phyloP scores from a whole-genome alignment of 768 basidiomycete species.

The Pluteus cervinus region DNA sequence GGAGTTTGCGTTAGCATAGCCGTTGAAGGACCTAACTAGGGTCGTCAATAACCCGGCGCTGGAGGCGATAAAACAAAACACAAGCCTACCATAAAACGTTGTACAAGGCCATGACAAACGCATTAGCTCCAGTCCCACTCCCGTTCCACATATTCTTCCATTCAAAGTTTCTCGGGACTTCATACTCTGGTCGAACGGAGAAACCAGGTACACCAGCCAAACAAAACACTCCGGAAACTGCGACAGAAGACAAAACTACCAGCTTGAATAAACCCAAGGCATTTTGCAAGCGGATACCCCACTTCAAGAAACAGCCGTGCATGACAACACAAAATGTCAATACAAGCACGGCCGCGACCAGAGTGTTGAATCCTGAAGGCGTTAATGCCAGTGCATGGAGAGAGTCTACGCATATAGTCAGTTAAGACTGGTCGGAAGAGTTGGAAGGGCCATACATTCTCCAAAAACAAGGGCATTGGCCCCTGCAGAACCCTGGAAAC shows the following conservation, averaged over 20 bases:
- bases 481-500: slow-evolving; percentile 53
- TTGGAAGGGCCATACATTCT: slow-evolving; percentile 46
- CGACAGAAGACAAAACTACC: slow-evolving; percentile 44
- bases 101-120: slow-evolving; percentile 59
- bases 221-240: slow-evolving; percentile 47
- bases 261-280: slow-evolving; percentile 57
- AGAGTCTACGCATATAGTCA: slow-evolving; percentile 52
- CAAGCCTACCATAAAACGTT: slow-evolving; percentile 59
- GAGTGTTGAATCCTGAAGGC: slow-evolving; percentile 41
- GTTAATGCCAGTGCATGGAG: slow-evolving; percentile 46
- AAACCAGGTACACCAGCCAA: slow-evolving; percentile 46
- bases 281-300: slow-evolving; percentile 62
- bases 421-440: no score
- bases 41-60: neutral
- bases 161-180: slow-evolving; percentile 48
- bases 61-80: neutral
- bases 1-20: slow-evolving; percentile 73
- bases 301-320: slow-evolving; percentile 47
- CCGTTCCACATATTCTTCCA: slow-evolving; percentile 65
- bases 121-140: slow-evolving; percentile 46
- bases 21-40: slow-evolving; percentile 54
- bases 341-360: slow-evolving; percentile 48
- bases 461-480: slow-evolving; percentile 63
- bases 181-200: slow-evolving; percentile 40
- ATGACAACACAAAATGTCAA: slow-evolving; percentile 50